Conservation (phyloP, 2,329 filamentous ascomycete genomes). For the Botrytis porri region DNA sequence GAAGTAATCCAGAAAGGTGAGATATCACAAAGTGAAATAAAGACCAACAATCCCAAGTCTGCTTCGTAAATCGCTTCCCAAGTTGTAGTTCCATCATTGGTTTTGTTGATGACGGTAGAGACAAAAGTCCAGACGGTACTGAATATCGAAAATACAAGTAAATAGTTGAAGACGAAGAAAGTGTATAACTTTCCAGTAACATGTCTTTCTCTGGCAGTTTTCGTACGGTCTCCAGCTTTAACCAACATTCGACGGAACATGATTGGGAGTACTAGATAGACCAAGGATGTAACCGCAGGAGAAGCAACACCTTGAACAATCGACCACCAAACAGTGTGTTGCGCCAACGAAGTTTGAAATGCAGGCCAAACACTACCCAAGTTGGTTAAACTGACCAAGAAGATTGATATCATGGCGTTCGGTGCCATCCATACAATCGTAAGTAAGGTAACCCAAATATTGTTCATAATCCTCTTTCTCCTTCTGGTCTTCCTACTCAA, state of each 20-base stretch:
- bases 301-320: slow-evolving; percentile 89
- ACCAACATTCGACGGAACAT: slow-evolving; percentile 87
- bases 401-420: slow-evolving; percentile 92
- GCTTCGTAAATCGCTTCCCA: slow-evolving; percentile 67
- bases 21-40: slow-evolving; percentile 74
- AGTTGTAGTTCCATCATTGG: slow-evolving; percentile 55
- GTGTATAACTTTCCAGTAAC: slow-evolving; percentile 87
- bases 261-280: slow-evolving; percentile 84
- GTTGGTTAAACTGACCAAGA: slow-evolving; percentile 81
- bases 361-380: slow-evolving; percentile 74
- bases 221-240: slow-evolving; percentile 82
- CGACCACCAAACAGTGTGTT: slow-evolving; percentile 70
- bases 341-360: slow-evolving; percentile 64
- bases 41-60: slow-evolving; percentile 60
- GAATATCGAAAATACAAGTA: slow-evolving; percentile 91
- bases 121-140: slow-evolving; percentile 76
- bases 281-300: slow-evolving; percentile 79
- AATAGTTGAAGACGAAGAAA: slow-evolving; percentile 97
- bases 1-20: slow-evolving; percentile 95
- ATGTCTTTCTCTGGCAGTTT: slow-evolving; percentile 87
- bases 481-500: slow-evolving; percentile 65
- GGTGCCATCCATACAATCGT: slow-evolving; percentile 86
- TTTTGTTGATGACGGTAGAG: slow-evolving; percentile 58
- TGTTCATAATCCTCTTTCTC: slow-evolving; percentile 74
- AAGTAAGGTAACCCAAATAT: slow-evolving; percentile 76